Evolutionary conservation across 2,329 filamentous ascomycete genomes (phyloP).

Genomic region (Emergomyces orientalis): DNA sequence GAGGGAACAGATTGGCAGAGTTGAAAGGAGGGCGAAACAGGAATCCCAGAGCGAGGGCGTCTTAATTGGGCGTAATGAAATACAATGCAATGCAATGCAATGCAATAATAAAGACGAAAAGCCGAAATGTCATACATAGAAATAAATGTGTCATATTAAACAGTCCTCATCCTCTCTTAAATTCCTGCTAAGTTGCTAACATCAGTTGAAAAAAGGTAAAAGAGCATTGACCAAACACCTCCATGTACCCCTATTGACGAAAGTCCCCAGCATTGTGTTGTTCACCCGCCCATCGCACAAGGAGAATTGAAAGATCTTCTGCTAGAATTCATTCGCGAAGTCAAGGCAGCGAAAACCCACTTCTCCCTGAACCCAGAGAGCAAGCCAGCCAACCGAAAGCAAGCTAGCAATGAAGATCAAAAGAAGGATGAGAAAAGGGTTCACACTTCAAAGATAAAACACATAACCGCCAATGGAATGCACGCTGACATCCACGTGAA

Average conservation of each 20-base stretch:
- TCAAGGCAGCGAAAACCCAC: background rate
- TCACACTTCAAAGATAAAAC: conserved; percentile 16
- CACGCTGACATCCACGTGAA: conserved; percentile 12
- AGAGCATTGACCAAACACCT: background rate
- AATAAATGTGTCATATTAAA: too few relatives aligned
- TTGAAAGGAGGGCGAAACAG: too few relatives aligned
- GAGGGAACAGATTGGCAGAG: too few relatives aligned
- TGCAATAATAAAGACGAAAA: too few relatives aligned
- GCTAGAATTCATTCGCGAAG: background rate
- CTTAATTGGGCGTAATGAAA: too few relatives aligned
- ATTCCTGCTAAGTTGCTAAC: too few relatives aligned
- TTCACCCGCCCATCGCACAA: conserved; percentile 1
- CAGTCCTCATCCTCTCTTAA: too few relatives aligned
- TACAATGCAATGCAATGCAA: too few relatives aligned
- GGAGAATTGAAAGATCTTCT: conserved; percentile 3
- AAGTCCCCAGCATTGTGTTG: background rate
- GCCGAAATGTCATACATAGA: too few relatives aligned
- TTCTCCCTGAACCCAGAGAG: background rate
- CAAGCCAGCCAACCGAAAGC: background rate
- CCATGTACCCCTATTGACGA: conserved; percentile 1
- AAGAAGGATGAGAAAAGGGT: conserved; percentile 3
- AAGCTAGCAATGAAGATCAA: background rate
- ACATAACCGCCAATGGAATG: conserved; percentile 19
- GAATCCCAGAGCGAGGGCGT: too few relatives aligned
- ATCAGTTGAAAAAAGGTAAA: too few relatives aligned